Conservation (phyloP, 1,139 yeast species). For the Debaryomyces fabryi region DNA sequence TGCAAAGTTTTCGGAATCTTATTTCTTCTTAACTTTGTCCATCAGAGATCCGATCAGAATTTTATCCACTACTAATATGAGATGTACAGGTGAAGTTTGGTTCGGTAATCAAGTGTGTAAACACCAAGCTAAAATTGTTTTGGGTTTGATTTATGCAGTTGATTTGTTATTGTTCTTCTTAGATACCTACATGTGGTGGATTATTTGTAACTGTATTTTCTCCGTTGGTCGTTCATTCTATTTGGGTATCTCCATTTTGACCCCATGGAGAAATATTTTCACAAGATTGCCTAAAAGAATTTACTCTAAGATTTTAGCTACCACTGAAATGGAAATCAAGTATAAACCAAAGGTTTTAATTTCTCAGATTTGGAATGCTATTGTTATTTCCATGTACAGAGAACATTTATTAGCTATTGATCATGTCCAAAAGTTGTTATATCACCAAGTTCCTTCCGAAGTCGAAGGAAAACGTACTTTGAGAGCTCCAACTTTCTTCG, state of each 20-base stretch:
- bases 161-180: slow-evolving; percentile 94
- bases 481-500: slow-evolving; percentile 98
- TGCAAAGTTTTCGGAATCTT: slow-evolving; percentile 88
- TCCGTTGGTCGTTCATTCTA: slow-evolving; percentile 97
- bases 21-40: slow-evolving; percentile 87
- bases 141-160: slow-evolving; percentile 90
- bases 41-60: slow-evolving; percentile 91
- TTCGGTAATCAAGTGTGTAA: slow-evolving; percentile 73
- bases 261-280: slow-evolving; percentile 99
- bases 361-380: slow-evolving; percentile 98
- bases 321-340: slow-evolving; percentile 98
- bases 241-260: slow-evolving; percentile 95
- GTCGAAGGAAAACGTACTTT: slow-evolving; percentile 97
- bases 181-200: slow-evolving; percentile 99
- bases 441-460: slow-evolving; percentile 97
- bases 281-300: slow-evolving; percentile 98
- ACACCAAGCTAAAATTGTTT: slow-evolving; percentile 83
- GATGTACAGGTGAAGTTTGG: slow-evolving; percentile 86
- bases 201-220: slow-evolving; percentile 89
- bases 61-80: slow-evolving; percentile 49
- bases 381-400: slow-evolving; percentile 97
- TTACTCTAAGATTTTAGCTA: slow-evolving; percentile 94
- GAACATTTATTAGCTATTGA: slow-evolving; percentile 96
- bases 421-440: slow-evolving; percentile 94
- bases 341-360: slow-evolving; percentile 97